These are phyloP conservation scores for Fraxinus paxiana DNA, from an alignment of 305 asterid species.

Conservation along the genomic window DNA sequence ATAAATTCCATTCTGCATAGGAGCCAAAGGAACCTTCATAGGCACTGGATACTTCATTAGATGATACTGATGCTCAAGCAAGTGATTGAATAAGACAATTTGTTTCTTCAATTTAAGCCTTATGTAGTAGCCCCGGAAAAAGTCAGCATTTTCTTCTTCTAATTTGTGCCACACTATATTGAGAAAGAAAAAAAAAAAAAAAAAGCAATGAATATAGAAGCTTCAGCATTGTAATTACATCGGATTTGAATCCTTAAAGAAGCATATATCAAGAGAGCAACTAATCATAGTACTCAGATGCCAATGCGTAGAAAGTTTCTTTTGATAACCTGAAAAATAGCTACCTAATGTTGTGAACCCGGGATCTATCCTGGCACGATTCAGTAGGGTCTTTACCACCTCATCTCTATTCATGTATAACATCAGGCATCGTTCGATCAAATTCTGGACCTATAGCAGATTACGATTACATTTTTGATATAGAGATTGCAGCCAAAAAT, in stretches of 20 bases:
- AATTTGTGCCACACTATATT: slow-evolving; percentile 80
- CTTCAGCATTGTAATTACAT: not conserved
- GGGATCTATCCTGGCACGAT: slow-evolving; percentile 97
- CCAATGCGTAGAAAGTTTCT: not conserved
- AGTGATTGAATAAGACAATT: slow-evolving; percentile 78
- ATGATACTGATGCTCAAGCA: slow-evolving; percentile 79
- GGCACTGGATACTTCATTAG: slow-evolving; percentile 76
- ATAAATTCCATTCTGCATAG: slow-evolving; percentile 72
- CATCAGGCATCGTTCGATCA: slow-evolving; percentile 84
- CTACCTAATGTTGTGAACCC: slow-evolving; percentile 90
- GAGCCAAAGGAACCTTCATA: slow-evolving; percentile 56
- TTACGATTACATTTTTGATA: not conserved
- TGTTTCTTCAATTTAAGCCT: slow-evolving; percentile 80
- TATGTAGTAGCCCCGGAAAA: slow-evolving; percentile 58
- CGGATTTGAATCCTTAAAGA: not conserved
- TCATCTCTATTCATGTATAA: slow-evolving; percentile 88
- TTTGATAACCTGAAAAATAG: slow-evolving; percentile 13
- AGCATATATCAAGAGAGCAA: not conserved
- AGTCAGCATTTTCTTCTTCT: slow-evolving; percentile 59
- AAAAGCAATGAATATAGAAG: not conserved
- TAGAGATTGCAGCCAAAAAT: not conserved
- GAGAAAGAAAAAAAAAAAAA: slow-evolving; percentile 1
- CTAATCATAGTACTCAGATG: not conserved
- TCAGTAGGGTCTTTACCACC: slow-evolving; percentile 83
- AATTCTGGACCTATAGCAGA: slow-evolving; percentile 69